Conservation (phyloP, 345 rosid species). For the Reutealis trisperma region DNA sequence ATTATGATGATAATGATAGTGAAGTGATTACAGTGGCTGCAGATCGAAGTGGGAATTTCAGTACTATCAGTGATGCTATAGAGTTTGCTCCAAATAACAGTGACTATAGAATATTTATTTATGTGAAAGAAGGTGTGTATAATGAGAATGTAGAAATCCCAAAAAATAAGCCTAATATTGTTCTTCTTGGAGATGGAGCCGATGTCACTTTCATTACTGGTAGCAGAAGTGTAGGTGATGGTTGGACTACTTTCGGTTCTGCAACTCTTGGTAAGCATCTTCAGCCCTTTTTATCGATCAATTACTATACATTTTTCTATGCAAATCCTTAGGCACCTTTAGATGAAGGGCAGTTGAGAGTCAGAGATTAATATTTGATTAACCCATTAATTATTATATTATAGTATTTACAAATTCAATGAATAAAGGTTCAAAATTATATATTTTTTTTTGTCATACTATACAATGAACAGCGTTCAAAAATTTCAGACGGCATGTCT, state of each 20-base stretch:
- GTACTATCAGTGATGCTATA: slow-evolving; percentile 67
- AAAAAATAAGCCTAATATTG: slow-evolving; percentile 66
- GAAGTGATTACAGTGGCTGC: slow-evolving; percentile 62
- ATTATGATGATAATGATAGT: slow-evolving; percentile 44
- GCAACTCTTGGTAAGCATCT: slow-evolving; percentile 72
- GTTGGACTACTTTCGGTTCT: slow-evolving; percentile 96
- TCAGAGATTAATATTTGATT: too few species aligned
- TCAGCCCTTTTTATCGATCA: too few species aligned
- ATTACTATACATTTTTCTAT: too few species aligned
- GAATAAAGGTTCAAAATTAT: too few species aligned
- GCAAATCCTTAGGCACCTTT: too few species aligned
- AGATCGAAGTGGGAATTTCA: slow-evolving; percentile 80
- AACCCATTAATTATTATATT: too few species aligned
- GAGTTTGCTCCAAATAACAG: slow-evolving; percentile 70
- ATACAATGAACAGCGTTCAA: too few species aligned
- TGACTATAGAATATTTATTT: slow-evolving; percentile 47
- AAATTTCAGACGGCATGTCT: too few species aligned
- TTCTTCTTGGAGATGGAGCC: slow-evolving; percentile 72
- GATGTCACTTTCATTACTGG: slow-evolving; percentile 67
- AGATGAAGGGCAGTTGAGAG: too few species aligned
- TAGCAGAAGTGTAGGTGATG: slow-evolving; percentile 63
- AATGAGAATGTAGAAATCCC: slow-evolving; percentile 70
- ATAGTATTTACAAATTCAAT: too few species aligned
- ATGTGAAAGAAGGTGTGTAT: slow-evolving; percentile 63
- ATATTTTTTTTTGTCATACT: too few species aligned